phyloP scores from a whole-genome alignment of 495 filamentous ascomycete species.

The Xylaria castorea region DNA sequence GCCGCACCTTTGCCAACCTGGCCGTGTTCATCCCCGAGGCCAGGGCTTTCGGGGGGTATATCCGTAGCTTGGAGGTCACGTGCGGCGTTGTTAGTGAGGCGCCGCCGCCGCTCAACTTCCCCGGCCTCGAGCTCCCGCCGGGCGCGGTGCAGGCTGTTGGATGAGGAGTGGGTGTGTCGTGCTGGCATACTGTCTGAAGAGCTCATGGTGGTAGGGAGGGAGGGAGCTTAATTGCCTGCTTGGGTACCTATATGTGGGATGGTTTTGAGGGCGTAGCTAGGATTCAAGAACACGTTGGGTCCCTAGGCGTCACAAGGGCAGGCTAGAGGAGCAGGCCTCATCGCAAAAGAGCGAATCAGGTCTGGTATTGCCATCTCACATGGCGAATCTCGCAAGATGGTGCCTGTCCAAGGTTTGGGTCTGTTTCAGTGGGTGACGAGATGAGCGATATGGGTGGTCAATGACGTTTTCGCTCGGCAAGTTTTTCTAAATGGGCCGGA shows the following conservation, averaged over 20 bases:
- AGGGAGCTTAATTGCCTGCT: no score
- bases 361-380: background rate
- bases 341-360: background rate
- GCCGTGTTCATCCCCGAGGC: slow-evolving; percentile 50
- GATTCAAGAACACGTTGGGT: background rate
- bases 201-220: no score
- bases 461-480: background rate
- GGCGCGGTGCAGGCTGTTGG: slow-evolving; percentile 35
- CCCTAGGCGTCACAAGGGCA: background rate
- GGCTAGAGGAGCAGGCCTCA: background rate
- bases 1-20: slow-evolving; percentile 46
- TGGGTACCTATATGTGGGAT: background rate
- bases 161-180: background rate
- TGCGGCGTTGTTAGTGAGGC: slow-evolving; percentile 42
- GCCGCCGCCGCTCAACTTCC: slow-evolving; percentile 37
- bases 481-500: background rate
- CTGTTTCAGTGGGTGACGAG: background rate
- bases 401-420: background rate
- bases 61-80: slow-evolving; percentile 46
- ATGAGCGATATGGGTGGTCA: background rate
- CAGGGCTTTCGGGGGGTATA: slow-evolving; percentile 42
- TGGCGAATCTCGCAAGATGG: background rate
- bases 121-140: slow-evolving; percentile 35
- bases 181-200: background rate
- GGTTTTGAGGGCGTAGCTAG: background rate